Evolutionary conservation across 139 green algal genomes (phyloP), one percentile per base, ranked within the genome.

Genomic region (Tetratostichococcus sp.): DNA sequence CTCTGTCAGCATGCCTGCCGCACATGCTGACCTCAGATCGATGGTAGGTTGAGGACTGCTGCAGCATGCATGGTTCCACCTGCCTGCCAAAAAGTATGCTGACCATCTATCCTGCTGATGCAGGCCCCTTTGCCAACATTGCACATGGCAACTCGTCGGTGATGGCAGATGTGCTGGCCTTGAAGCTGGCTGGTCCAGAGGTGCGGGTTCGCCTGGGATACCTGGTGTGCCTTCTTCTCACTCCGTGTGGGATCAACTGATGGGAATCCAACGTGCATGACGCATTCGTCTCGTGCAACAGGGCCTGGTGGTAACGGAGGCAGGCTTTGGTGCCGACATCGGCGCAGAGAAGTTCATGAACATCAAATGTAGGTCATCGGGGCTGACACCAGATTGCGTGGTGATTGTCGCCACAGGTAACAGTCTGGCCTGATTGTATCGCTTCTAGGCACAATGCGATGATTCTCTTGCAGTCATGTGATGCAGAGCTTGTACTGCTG

Each of bases 101-200:
- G n/a, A n/a, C n/a, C n/a, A n/a, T n/a, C n/a, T n/a, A n/a, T n/a
- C n/a, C n/a, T n/a, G n/a, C n/a, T n/a, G n/a, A 87, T 68, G 85
- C 85, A 31, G 92, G 93, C 0, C 93, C 92, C 22, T 99, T 99
- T 86, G 96, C 96, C 74, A 99, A 99, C 89, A 99, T 99, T 43
- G 96, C 92, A 1, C 89, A 93, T 70, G 93, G 93, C 83, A 99
- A 99, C 89, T 95, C 85, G 43, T 95, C 86, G 65, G 90, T 99
- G 30, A 81, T 99, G 31, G 93, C 96, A 16, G 96, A 99, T 81
- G 84, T 91, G 77, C 90, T 99, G 31, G 96, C 83, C 1, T 86
- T 98, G 21, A 96, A 96, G 78, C 89, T 98, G 69, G 96, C 98
- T 5, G 71, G 84, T 19, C 26, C 70, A 0, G 92, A 95, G 28